Evolutionary conservation across 148 eudicot species (phyloP).

Genomic region (Spergularia bocconei): DNA sequence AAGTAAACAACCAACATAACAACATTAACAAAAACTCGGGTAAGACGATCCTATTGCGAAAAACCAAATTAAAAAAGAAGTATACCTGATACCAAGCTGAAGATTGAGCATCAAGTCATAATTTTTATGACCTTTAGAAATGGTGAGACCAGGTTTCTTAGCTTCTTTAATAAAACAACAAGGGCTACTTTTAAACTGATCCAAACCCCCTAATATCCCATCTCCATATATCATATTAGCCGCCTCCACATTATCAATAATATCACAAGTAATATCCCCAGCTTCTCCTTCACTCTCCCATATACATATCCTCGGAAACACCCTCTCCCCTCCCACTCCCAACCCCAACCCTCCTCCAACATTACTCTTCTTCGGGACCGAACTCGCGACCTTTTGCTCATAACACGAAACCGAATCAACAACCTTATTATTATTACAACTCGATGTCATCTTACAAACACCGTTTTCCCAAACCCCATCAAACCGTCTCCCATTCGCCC

Average conservation of each 20-base stretch:
- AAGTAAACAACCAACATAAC: too few relatives aligned
- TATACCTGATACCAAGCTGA: slow-evolving; percentile 79
- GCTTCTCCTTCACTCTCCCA: slow-evolving; percentile 83
- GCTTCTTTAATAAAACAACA: slow-evolving; percentile 61
- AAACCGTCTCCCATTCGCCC: slow-evolving; percentile 57
- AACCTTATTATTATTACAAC: not conserved
- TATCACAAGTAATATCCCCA: slow-evolving; percentile 88
- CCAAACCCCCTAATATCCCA: slow-evolving; percentile 34
- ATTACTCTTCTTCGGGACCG: slow-evolving; percentile 39
- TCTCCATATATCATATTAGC: slow-evolving; percentile 58
- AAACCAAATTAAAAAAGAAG: not conserved
- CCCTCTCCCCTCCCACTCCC: slow-evolving; percentile 32
- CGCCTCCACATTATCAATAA: slow-evolving; percentile 66
- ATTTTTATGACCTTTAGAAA: slow-evolving; percentile 83
- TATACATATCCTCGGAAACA: slow-evolving; percentile 60
- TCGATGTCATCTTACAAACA: slow-evolving; percentile 25
- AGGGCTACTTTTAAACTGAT: slow-evolving; percentile 37
- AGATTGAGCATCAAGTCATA: slow-evolving; percentile 88
- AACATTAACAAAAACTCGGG: too few relatives aligned
- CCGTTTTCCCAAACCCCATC: slow-evolving; percentile 80
- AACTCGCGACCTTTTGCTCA: not conserved
- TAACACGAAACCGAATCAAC: slow-evolving; percentile 7
- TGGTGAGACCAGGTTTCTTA: slow-evolving; percentile 75
- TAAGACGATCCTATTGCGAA: too few relatives aligned
- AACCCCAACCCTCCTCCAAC: slow-evolving; percentile 27